Conservation (phyloP, 768 basidiomycete species). For the Tylopilus balloui region DNA sequence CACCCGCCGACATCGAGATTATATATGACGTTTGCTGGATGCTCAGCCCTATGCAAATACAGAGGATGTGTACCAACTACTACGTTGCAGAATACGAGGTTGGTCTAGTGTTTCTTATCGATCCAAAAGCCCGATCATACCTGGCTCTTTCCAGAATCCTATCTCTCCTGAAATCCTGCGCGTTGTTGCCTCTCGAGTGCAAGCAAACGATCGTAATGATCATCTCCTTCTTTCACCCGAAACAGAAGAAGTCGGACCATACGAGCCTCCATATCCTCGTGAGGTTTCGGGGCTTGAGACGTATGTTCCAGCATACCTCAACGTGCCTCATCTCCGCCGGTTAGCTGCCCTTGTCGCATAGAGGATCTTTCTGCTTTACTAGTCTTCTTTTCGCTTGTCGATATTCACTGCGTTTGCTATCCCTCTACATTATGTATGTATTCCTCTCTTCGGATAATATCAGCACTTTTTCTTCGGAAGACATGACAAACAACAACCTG, state of each 20-base stretch:
- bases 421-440: constrained; percentile 24
- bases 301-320: constrained; percentile 89
- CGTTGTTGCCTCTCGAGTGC: constrained; percentile 92
- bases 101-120: constrained; percentile 16
- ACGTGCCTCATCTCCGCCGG: constrained; percentile 83
- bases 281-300: constrained; percentile 96
- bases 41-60: constrained; percentile 98
- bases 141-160: constrained; percentile 59
- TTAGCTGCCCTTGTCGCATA: constrained; percentile 83
- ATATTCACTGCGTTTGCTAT: constrained; percentile 8
- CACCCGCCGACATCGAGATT: constrained; percentile 94
- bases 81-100: constrained; percentile 99
- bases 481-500: neutral
- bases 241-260: constrained; percentile 94
- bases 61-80: constrained; percentile 98
- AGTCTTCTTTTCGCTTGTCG: neutral
- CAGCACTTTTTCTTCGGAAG: neutral
- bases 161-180: constrained; percentile 96
- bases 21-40: constrained; percentile 99
- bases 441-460: constrained; percentile 16
- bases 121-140: neutral
- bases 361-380: constrained; percentile 5
- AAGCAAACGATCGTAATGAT: constrained; percentile 95
- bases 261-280: constrained; percentile 88
- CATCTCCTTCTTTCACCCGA: constrained; percentile 94